Conservation (phyloP, 2,329 filamentous ascomycete species). For the Colletotrichum coccodes region DNA sequence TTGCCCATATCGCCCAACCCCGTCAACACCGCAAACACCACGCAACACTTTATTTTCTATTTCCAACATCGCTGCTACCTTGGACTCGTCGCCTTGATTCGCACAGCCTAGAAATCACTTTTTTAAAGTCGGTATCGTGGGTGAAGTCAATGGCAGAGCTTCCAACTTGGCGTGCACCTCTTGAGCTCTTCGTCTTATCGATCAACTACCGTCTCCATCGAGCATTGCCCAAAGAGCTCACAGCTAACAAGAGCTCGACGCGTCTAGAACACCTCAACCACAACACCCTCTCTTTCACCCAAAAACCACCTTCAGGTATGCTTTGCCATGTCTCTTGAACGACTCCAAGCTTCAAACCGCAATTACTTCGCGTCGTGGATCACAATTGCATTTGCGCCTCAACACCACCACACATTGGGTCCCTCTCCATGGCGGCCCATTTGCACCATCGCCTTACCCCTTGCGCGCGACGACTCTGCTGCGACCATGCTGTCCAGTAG, state of each 20-base stretch:
- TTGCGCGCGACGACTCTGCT: not conserved
- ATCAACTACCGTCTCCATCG: conserved; percentile 31
- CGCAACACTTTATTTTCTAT: not conserved
- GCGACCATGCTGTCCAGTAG: not conserved
- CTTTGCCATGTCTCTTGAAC: conserved; percentile 36
- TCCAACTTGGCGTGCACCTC: conserved; percentile 17
- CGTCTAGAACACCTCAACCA: conserved; percentile 42
- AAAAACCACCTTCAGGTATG: conserved; percentile 48
- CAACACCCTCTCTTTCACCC: conserved; percentile 36
- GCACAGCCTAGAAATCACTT: conserved; percentile 36
- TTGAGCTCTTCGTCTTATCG: not conserved
- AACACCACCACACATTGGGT: not conserved
- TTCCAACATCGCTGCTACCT: not conserved
- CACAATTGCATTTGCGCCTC: conserved; percentile 53
- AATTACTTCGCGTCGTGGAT: conserved; percentile 42
- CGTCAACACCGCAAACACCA: conserved; percentile 48
- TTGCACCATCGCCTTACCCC: not conserved
- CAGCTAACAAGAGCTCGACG: conserved; percentile 42
- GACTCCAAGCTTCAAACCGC: conserved; percentile 48
- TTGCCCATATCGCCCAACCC: conserved; percentile 42
- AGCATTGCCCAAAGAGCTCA: conserved; percentile 28
- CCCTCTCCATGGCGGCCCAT: conserved; percentile 37
- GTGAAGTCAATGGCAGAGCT: not conserved
- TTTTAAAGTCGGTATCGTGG: conserved; percentile 35
- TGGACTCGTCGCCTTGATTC: not conserved